Evolutionary conservation across 306 rosid species (phyloP).

Genomic region (Sesbania bispinosa): DNA sequence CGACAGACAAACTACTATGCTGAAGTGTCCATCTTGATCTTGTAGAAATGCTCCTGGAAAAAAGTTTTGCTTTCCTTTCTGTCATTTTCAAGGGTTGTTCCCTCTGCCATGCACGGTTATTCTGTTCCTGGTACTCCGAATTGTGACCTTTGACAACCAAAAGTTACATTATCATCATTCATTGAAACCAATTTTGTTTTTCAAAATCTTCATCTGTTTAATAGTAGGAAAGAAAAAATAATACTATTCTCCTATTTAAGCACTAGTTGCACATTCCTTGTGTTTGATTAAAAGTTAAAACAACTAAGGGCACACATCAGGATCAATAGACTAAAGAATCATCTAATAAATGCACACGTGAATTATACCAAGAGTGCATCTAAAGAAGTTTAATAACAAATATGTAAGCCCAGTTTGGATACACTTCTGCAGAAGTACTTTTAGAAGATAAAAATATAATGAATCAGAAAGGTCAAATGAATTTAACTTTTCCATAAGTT

Average conservation of each 20-base stretch:
- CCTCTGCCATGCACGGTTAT: conserved; percentile 21
- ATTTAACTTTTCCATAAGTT: too few species aligned
- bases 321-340: background rate
- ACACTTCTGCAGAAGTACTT: too few species aligned
- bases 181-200: background rate
- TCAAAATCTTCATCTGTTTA: background rate
- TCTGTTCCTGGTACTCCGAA: background rate
- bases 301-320: background rate
- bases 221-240: background rate
- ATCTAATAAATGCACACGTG: background rate
- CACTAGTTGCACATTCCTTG: background rate
- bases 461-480: too few species aligned
- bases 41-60: conserved; percentile 1
- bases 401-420: too few species aligned
- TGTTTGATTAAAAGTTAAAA: background rate
- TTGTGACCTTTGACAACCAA: conserved; percentile 8
- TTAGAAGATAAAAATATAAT: too few species aligned
- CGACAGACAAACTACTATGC: background rate
- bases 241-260: background rate
- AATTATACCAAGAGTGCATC: background rate
- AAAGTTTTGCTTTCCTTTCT: background rate
- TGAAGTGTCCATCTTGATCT: conserved; percentile 5
- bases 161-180: background rate
- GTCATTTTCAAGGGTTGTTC: conserved; percentile 16
- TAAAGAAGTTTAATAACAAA: background rate